Evolutionary conservation across 2,329 filamentous ascomycete genomes (phyloP), one percentile per base, ranked within the genome.

Genomic region (Ascochyta koolunga): DNA sequence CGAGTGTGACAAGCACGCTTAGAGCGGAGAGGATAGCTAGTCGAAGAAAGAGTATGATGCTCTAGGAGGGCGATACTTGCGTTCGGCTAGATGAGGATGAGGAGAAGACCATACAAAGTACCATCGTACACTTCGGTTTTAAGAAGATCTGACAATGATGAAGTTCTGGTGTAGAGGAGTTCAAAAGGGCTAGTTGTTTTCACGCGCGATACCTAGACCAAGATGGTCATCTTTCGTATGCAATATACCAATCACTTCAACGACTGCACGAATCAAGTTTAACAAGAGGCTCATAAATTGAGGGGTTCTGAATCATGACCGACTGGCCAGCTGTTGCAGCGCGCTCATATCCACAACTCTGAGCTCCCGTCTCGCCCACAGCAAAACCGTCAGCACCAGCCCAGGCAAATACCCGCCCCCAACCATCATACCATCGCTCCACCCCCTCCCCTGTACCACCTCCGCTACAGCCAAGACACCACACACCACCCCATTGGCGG

Each of bases 281-380:
- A 35, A 7, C n/a, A 16, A 35, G 18, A 22, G 13, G 15, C 5
- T 3, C 31, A 16, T 8, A 33, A 8, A 16, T n/a, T 16, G n/a
- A 9, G 9, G 8, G 2, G 1, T 8, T 16, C 15, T 33, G 5
- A 16, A n/a, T 45, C 19, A 54, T 2, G 42, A 48, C 16, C 43
- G 3, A 21, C 18, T 22, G 8, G n/a, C n/a, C 66, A 90, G 76
- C 48, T 75, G 77, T 42, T 81, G 77, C 63, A 93, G 73, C 66
- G 89, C 88, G 58, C 78, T 86, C 5, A 89, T 83, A 74, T 92
- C 87, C 8, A 92, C 83, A 41, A 85, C 81, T 3, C 82, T 81
- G 82, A 92, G 86, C 66, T 89, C 79, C 45, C 83, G 75, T 73
- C 91, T 86, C 25, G 85, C 84, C 40, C 83, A 72, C 51, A 91